Conservation (phyloP, 2,329 filamentous ascomycete species). For the Ophiosphaerella korrae region DNA sequence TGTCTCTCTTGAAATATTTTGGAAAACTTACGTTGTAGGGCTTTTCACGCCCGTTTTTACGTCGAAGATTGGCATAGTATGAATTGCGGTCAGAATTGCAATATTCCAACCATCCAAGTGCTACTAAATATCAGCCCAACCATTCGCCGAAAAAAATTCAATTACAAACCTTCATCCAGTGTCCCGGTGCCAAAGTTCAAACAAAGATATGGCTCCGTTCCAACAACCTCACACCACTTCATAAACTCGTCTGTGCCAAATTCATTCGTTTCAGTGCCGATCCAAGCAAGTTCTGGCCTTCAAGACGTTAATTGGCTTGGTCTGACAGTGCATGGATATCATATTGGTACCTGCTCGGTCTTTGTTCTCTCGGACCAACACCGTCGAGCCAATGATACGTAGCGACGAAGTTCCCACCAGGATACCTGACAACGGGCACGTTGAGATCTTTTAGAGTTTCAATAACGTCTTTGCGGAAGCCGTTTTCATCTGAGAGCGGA, state of each 20-base stretch:
- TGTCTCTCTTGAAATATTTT: background rate
- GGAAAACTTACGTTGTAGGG: constrained; percentile 66
- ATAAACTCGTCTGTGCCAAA: constrained; percentile 90
- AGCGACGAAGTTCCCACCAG: constrained; percentile 82
- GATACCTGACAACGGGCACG: constrained; percentile 78
- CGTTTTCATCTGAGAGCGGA: constrained; percentile 72
- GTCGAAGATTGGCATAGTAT: constrained; percentile 79
- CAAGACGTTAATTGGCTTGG: background rate
- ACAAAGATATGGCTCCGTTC: constrained; percentile 78
- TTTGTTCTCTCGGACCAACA: constrained; percentile 72
- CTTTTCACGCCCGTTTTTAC: constrained; percentile 74
- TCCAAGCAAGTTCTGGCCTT: constrained; percentile 78
- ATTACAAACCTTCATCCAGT: constrained; percentile 55
- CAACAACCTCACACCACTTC: constrained; percentile 75
- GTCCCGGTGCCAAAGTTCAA: constrained; percentile 79
- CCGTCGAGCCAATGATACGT: constrained; percentile 88
- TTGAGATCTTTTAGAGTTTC: constrained; percentile 73
- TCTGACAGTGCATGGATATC: background rate
- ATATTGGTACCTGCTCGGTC: constrained; percentile 60
- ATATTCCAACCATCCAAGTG: constrained; percentile 81
- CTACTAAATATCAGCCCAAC: constrained; percentile 40
- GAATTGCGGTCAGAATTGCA: constrained; percentile 80
- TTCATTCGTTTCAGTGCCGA: constrained; percentile 74
- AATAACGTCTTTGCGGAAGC: constrained; percentile 80
- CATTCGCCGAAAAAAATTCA: background rate